Base-by-base conservation (phyloP, 306 rosid genomes). In the Trifolium subterraneum region DNA sequence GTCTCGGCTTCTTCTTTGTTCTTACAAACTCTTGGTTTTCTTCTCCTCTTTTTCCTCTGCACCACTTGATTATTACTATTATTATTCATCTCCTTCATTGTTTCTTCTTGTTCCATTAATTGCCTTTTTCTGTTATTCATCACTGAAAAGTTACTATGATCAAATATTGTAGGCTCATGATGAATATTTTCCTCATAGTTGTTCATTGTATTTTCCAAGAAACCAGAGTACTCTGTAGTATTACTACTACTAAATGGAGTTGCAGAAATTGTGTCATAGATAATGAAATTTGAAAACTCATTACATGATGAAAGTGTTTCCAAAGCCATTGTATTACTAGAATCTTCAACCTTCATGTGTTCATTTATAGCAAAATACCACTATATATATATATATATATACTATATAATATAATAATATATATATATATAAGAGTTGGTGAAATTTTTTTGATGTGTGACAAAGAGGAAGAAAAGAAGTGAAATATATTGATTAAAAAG, bases 1-100 rank as follows among this genome's bases (percentile, higher is more conserved):
- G 89, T 87, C 81, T 94, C 99, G 50, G 96, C 93, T 42, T 92
- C 96, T 77, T 94, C 99, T 70, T 86, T 90, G 84, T 88, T 92
- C 84, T 91, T 94, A 70, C 90, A 90, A 60, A 83, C 84, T 79
- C 88, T 94, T 33, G 93, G 75, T 79, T 86, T 90, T 35, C 97
- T 86, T 73, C 84, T 92, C 71, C 98, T 86, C 83, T 83, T 93
- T 87, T 84, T 91, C 82, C 80, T 81, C 63, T 79, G 87, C 19
- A 16, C 82, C 6, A 19, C 82, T 22, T 72, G 35, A 71, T 41
- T 6, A 27, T 7, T 58, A 27, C 3, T 27, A 27, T 27, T 27
- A 35, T 8, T 36, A 42, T 48, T 16, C 55, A 48, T 42, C 9
- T 7, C 10, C 48, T 42, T 42, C 63, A 60, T 60, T 60, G 13